Evolutionary conservation across 2,329 filamentous ascomycete genomes (phyloP).

Genomic region (Penicillium italicum): DNA sequence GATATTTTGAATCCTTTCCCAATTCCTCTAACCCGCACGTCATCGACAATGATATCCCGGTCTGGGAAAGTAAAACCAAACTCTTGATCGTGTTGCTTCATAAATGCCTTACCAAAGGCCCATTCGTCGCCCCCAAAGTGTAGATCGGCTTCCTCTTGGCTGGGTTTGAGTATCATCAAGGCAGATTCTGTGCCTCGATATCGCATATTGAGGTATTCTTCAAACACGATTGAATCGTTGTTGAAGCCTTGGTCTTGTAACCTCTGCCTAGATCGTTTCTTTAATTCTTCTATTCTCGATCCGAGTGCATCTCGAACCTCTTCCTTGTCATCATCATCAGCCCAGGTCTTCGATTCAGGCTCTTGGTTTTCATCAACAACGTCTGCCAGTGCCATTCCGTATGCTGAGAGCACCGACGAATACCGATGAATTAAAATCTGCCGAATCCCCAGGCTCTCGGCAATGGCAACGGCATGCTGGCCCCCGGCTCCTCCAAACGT

Average conservation of each 20-base stretch:
- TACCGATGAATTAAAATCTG: slow-evolving; percentile 83
- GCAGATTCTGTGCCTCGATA: slow-evolving; percentile 23
- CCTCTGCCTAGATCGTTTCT: slow-evolving; percentile 65
- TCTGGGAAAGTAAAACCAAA: slow-evolving; percentile 87
- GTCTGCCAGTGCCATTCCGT: slow-evolving; percentile 86
- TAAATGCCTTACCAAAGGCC: slow-evolving; percentile 80
- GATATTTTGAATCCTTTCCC: slow-evolving; percentile 82
- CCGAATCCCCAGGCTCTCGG: slow-evolving; percentile 72
- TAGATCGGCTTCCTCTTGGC: slow-evolving; percentile 27
- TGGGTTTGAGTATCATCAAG: slow-evolving; percentile 37
- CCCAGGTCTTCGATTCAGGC: slow-evolving; percentile 57
- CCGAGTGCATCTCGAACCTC: slow-evolving; percentile 61
- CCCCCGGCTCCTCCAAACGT: slow-evolving; percentile 88
- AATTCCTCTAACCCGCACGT: slow-evolving; percentile 82
- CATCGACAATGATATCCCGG: slow-evolving; percentile 83
- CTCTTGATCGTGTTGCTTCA: slow-evolving; percentile 84
- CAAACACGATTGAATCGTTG: slow-evolving; percentile 71
- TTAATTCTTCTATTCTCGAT: slow-evolving; percentile 73
- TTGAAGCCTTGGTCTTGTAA: slow-evolving; percentile 76
- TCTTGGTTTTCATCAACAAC: slow-evolving; percentile 74
- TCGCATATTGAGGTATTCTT: slow-evolving; percentile 86
- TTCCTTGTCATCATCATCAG: slow-evolving; percentile 46
- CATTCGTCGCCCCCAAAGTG: slow-evolving; percentile 65
- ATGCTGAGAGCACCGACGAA: slow-evolving; percentile 83
- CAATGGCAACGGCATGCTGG: slow-evolving; percentile 89